Percentiles rank a stretch among this genome's conserved stretches.
These are phyloP conservation scores for Leishmania amazonensis DNA, from an alignment of 208 protist genomes.

Conservation along the genomic window DNA sequence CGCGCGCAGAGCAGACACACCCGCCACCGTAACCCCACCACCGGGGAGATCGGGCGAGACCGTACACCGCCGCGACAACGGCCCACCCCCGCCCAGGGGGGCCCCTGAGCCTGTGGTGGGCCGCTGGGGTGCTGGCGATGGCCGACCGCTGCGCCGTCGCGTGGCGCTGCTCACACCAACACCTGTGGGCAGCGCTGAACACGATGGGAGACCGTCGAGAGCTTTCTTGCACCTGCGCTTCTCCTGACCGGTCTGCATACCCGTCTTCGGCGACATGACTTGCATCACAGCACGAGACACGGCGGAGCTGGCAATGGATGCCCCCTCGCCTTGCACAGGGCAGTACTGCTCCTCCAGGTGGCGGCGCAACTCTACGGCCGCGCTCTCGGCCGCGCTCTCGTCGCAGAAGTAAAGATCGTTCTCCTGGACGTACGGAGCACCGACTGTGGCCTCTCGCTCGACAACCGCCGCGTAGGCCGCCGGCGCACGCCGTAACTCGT, in stretches of 20 bases:
- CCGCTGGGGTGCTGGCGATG: constrained; percentile 7
- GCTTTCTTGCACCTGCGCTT: constrained; percentile 6
- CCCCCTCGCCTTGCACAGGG: constrained; percentile 1
- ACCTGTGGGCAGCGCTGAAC: background rate
- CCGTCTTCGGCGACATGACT: background rate
- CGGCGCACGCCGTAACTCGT: constrained; percentile 65
- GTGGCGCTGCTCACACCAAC: background rate
- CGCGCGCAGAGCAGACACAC: background rate
- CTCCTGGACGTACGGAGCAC: constrained; percentile 63
- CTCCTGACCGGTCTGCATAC: constrained; percentile 1
- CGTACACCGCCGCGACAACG: background rate
- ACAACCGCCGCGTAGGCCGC: constrained; percentile 58
- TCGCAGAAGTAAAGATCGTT: constrained; percentile 59
- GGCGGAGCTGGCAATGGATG: background rate
- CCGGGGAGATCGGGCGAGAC: background rate
- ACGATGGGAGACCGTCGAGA: background rate
- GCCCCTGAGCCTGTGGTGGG: background rate
- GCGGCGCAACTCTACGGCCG: constrained; percentile 17
- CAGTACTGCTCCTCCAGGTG: constrained; percentile 8
- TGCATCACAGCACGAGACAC: background rate
- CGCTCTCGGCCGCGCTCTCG: constrained; percentile 29
- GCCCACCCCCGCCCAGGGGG: background rate
- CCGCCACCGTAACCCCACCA: background rate
- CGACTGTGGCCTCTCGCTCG: constrained; percentile 60
- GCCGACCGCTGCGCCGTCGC: background rate